These are phyloP conservation scores for Chiua virens DNA, from an alignment of 768 basidiomycete genomes.

Conservation along the genomic window DNA sequence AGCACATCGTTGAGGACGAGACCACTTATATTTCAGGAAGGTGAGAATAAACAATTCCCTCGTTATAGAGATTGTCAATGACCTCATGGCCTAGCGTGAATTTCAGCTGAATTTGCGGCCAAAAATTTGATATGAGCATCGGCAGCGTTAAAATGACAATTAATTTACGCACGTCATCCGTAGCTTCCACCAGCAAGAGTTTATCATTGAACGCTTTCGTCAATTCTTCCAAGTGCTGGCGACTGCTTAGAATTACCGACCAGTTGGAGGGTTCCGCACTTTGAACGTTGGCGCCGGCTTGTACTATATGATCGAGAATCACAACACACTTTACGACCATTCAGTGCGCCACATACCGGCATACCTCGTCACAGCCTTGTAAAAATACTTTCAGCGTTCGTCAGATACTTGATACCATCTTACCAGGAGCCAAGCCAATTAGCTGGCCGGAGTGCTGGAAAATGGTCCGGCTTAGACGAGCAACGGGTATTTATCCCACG, in stretches of 20 bases:
- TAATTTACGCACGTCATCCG: too few relatives aligned
- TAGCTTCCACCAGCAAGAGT: too few relatives aligned
- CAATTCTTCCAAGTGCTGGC: too few relatives aligned
- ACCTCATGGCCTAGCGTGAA: too few relatives aligned
- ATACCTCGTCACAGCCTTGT: conserved; percentile 32
- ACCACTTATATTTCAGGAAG: conserved; percentile 44
- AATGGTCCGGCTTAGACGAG: conserved; percentile 25
- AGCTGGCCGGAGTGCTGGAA: conserved; percentile 29
- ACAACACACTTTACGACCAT: too few relatives aligned
- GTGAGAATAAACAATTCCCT: conserved; percentile 23
- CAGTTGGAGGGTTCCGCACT: too few relatives aligned
- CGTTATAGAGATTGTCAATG: conserved; percentile 34
- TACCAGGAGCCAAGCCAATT: conserved; percentile 28
- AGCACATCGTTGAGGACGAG: conserved; percentile 38
- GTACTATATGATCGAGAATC: conserved; percentile 17
- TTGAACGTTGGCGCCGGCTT: conserved; percentile 30
- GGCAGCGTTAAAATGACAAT: too few relatives aligned
- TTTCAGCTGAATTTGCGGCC: too few relatives aligned
- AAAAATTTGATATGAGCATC: too few relatives aligned
- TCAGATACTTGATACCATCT: conserved; percentile 14
- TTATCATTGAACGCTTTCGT: too few relatives aligned
- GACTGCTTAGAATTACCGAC: too few relatives aligned
- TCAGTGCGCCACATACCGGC: conserved; percentile 9
- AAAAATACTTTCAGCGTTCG: conserved; percentile 16
- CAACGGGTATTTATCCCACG: too few relatives aligned